Base-by-base conservation (phyloP, 2,329 filamentous ascomycete species). In the Aspergillus sp. region DNA sequence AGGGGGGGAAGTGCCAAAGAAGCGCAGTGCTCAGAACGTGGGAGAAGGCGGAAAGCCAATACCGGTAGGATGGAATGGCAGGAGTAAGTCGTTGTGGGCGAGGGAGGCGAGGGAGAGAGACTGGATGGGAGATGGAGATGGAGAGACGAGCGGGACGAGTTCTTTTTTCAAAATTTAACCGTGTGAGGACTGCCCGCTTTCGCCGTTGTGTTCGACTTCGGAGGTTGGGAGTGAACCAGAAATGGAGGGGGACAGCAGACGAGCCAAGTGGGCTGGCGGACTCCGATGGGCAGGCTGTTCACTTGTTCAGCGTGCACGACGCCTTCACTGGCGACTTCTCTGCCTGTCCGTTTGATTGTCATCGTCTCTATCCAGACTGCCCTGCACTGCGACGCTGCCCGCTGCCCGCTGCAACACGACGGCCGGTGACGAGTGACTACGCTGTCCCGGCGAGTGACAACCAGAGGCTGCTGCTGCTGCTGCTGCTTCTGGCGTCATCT, bases 241-340 rank as follows among this genome's bases (percentile, higher is more conserved):
- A 55, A 56, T 41, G 45, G 36, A 30, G 43, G 39, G 48, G 22
- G 22, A 18, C 20, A 24, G 34, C 58, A 43, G 52, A 56, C 51
- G 56, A 54, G 51, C 50, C n/a, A 58, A 62, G 61, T 62, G 61
- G 61, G 56, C 47, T 59, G 55, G 51, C 55, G 57, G 47, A 55
- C 47, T 36, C 49, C 42, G 57, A 61, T 61, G 57, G 51, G 49
- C 45, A 54, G 17, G 11, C 26, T 6, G 26, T 11, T 9, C 8
- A 26, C n/a, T n/a, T n/a, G 26, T 30, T 30, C 26, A 11, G 26
- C 8, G 26, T 11, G 26, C 26, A 11, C 26, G 26, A 4, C 26
- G 26, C 2, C 26, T 30, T 30, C 26, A 30, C 26, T 30, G 26
- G 26, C 26, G 2, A 9, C 8, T 30, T 8, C 8, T 30, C 9